Conservation (phyloP, 208 protist species). For the Wallacemonas sp. region DNA sequence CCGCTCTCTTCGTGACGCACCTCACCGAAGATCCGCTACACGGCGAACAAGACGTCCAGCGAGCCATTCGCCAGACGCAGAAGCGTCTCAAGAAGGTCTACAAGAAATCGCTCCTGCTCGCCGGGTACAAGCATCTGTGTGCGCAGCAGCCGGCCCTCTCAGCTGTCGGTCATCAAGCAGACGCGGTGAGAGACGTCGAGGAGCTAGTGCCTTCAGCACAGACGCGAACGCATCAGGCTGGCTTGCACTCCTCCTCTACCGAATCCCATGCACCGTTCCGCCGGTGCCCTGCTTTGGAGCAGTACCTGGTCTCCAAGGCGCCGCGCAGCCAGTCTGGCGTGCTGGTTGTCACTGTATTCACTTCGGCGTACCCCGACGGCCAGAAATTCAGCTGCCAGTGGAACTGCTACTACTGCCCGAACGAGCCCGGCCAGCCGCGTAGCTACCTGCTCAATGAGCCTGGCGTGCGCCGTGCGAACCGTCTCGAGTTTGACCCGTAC, state of each 20-base stretch:
- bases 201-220: conserved; percentile 19
- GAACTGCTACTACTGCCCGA: conserved; percentile 94
- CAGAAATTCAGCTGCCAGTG: conserved; percentile 90
- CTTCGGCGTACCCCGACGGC: conserved; percentile 80
- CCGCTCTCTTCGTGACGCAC: conserved; percentile 47
- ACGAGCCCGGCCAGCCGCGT: conserved; percentile 88
- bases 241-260: no score
- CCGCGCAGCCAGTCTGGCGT: conserved; percentile 89
- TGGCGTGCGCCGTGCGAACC: conserved; percentile 86
- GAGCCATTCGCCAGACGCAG: conserved; percentile 45
- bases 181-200: conserved; percentile 21
- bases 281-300: conserved; percentile 35
- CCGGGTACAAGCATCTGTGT: conserved; percentile 68
- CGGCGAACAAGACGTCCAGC: conserved; percentile 37
- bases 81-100: conserved; percentile 60
- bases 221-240: no score
- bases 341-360: conserved; percentile 92
- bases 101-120: conserved; percentile 81
- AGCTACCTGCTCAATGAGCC: conserved; percentile 91
- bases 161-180: background rate
- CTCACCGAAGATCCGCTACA: conserved; percentile 29
- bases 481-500: conserved; percentile 72
- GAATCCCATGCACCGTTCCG: no score
- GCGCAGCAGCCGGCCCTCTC: background rate
- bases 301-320: conserved; percentile 80